phyloP scores from a whole-genome alignment of 306 rosid genomes.

The Quercus suber region DNA sequence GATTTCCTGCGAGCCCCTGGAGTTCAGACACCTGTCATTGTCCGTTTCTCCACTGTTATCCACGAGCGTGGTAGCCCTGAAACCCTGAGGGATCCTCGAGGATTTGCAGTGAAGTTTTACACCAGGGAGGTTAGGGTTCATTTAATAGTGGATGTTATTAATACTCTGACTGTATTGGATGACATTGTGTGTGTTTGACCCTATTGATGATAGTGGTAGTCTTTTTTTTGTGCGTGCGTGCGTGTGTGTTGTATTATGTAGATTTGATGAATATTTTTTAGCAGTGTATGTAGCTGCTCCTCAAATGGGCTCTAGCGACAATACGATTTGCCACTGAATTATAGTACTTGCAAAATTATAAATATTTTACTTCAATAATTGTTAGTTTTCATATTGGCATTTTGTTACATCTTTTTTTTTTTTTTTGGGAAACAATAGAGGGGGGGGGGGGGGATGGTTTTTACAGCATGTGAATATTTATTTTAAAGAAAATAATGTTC shows the following conservation, averaged over 20 bases:
- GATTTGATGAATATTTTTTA: too few relatives aligned
- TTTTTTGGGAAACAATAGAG: neutral
- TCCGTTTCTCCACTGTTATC: slow-evolving; percentile 91
- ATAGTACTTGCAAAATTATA: too few relatives aligned
- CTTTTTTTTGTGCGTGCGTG: too few relatives aligned
- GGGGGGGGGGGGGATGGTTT: neutral
- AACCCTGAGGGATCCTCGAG: slow-evolving; percentile 84
- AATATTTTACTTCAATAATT: too few relatives aligned
- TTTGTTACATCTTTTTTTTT: too few relatives aligned
- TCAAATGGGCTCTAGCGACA: too few relatives aligned
- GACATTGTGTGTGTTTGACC: neutral
- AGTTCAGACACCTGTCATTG: slow-evolving; percentile 92
- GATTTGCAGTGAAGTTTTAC: slow-evolving; percentile 86
- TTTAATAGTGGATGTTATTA: neutral
- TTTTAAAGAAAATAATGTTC: neutral
- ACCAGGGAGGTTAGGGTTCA: slow-evolving; percentile 69
- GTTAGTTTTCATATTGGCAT: neutral
- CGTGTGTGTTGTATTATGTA: too few relatives aligned
- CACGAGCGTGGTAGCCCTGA: slow-evolving; percentile 99
- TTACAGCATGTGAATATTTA: neutral
- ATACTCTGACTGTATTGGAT: neutral
- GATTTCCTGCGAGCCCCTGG: slow-evolving; percentile 96
- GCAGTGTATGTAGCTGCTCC: too few relatives aligned
- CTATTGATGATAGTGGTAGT: neutral
- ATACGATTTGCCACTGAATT: too few relatives aligned